These are phyloP conservation scores for Zea luxurians DNA, from an alignment of 176 grass and related monocot species.

Conservation along the genomic window DNA sequence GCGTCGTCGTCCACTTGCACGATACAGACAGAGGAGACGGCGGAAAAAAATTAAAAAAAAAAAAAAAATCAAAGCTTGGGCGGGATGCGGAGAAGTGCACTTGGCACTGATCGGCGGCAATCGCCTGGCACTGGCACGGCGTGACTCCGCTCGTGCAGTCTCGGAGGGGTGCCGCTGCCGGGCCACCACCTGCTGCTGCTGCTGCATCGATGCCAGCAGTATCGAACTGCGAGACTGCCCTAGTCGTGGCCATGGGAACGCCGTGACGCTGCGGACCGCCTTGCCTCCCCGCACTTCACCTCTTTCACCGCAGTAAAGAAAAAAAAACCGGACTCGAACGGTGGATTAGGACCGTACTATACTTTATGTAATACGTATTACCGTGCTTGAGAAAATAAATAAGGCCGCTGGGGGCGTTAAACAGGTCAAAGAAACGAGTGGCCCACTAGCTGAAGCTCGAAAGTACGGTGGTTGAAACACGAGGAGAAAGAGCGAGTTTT, in stretches of 20 bases:
- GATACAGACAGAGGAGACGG: background rate
- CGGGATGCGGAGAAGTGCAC: constrained; percentile 37
- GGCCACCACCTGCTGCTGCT: background rate
- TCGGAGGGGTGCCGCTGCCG: constrained; percentile 42
- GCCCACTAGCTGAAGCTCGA: background rate
- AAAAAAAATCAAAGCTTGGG: background rate
- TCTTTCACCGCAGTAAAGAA: constrained; percentile 24
- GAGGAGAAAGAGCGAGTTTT: background rate
- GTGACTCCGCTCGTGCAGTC: constrained; percentile 49
- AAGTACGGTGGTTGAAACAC: constrained; percentile 21
- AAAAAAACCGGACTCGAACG: too few species aligned
- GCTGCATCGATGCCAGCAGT: constrained; percentile 34
- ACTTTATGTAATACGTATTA: too few species aligned
- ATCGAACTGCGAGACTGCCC: constrained; percentile 1
- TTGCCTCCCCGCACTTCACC: constrained; percentile 24
- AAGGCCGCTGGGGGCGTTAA: background rate
- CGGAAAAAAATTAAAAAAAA: background rate
- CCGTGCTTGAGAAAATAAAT: background rate
- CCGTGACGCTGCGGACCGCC: constrained; percentile 33
- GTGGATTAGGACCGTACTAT: too few species aligned
- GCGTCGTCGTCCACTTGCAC: background rate
- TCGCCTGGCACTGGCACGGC: background rate
- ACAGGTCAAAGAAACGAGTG: background rate
- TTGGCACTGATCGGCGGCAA: constrained; percentile 1
- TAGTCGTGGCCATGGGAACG: constrained; percentile 22